These are phyloP conservation scores for Mycena rosella DNA, from an alignment of 768 basidiomycete species.

Conservation along the genomic window DNA sequence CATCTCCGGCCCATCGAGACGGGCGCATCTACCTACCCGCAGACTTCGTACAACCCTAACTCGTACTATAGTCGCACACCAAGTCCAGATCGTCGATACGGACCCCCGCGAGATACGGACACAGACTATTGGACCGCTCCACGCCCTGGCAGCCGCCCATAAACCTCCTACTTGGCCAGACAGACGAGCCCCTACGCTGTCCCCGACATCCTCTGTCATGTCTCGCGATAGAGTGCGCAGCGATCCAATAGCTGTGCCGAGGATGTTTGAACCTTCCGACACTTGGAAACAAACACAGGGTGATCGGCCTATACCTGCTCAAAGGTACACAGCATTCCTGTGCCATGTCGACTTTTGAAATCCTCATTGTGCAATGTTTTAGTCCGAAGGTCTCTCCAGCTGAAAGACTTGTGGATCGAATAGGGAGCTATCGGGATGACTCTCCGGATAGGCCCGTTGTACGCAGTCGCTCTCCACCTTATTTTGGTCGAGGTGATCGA, in stretches of 20 bases:
- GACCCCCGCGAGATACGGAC: slow-evolving; percentile 54
- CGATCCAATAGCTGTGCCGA: slow-evolving; percentile 51
- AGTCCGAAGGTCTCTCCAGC: slow-evolving; percentile 42
- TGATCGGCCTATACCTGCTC: slow-evolving; percentile 57
- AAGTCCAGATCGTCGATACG: slow-evolving; percentile 64
- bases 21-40: slow-evolving; percentile 58
- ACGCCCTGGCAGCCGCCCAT: slow-evolving; percentile 55
- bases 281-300: slow-evolving; percentile 73
- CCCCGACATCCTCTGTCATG: slow-evolving; percentile 47
- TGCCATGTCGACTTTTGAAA: slow-evolving; percentile 38
- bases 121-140: slow-evolving; percentile 59
- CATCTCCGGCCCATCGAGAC: slow-evolving; percentile 52
- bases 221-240: slow-evolving; percentile 47
- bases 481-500: slow-evolving; percentile 55
- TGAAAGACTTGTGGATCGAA: slow-evolving; percentile 54
- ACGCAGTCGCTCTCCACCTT: slow-evolving; percentile 48
- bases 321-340: slow-evolving; percentile 50
- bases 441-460: slow-evolving; percentile 52
- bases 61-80: slow-evolving; percentile 60
- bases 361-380: slow-evolving; percentile 28
- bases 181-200: slow-evolving; percentile 55
- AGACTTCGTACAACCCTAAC: slow-evolving; percentile 49
- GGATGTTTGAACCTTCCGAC: slow-evolving; percentile 82
- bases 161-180: slow-evolving; percentile 56
- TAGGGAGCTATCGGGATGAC: slow-evolving; percentile 46